These are phyloP conservation scores for Paratinospora sagittata DNA, from an alignment of 164 flowering plant genomes.

Conservation along the genomic window DNA sequence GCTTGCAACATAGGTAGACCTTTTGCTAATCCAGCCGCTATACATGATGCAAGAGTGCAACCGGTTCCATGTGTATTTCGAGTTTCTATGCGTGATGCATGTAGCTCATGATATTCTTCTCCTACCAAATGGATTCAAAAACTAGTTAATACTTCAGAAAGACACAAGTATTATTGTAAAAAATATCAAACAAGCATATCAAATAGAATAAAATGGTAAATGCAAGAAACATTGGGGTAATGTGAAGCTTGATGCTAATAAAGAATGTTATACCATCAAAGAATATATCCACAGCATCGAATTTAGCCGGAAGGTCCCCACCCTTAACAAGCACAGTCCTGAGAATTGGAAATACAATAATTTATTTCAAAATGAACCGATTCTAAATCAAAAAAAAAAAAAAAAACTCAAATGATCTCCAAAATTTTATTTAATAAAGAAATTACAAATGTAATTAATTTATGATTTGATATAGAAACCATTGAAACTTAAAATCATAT, in stretches of 20 bases:
- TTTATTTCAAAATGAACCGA: neutral
- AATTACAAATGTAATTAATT: too few species aligned
- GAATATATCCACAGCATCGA: conserved; percentile 81
- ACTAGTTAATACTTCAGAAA: neutral
- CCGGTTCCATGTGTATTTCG: conserved; percentile 96
- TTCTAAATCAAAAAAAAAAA: neutral
- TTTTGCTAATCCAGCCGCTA: conserved; percentile 95
- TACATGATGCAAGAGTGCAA: conserved; percentile 88
- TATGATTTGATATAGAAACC: too few species aligned
- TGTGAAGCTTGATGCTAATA: neutral
- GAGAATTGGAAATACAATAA: conserved; percentile 15
- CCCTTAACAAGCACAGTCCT: conserved; percentile 94
- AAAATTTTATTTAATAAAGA: neutral
- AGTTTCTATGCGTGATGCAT: conserved; percentile 62
- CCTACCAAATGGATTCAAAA: conserved; percentile 34
- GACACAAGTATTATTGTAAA: neutral
- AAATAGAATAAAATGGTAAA: neutral
- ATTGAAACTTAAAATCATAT: too few species aligned
- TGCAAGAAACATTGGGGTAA: neutral
- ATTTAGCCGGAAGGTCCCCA: conserved; percentile 77
- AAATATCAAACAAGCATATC: neutral
- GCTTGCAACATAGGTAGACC: conserved; percentile 74
- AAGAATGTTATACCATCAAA: conserved; percentile 55
- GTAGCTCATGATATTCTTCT: conserved; percentile 52
- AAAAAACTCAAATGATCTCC: neutral